phyloP scores from a whole-genome alignment of 305 asterid species.

The Fraxinus floribunda region DNA sequence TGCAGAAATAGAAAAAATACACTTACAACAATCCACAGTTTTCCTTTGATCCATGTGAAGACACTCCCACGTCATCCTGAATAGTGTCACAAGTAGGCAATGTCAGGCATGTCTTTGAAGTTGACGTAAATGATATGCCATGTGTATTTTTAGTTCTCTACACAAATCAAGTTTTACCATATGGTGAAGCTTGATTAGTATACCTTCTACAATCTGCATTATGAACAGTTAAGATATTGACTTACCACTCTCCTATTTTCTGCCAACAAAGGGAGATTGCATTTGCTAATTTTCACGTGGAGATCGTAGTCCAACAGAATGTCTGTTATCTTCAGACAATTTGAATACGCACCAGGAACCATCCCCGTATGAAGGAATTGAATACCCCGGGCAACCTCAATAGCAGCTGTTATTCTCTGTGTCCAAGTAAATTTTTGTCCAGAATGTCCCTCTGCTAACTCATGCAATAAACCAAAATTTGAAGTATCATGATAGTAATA shows the following conservation, averaged over 20 bases:
- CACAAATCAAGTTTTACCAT: background rate
- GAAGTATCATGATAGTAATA: background rate
- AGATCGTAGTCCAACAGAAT: conserved; percentile 61
- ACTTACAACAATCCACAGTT: conserved; percentile 44
- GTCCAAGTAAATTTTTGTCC: conserved; percentile 58
- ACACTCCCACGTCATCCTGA: conserved; percentile 40
- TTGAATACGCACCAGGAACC: conserved; percentile 74
- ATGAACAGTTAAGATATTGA: background rate
- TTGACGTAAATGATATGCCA: background rate
- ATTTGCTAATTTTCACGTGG: conserved; percentile 72
- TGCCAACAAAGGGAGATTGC: conserved; percentile 55
- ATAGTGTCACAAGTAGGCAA: conserved; percentile 1
- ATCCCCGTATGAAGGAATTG: conserved; percentile 88
- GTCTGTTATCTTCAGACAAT: conserved; percentile 67
- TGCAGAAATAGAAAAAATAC: background rate
- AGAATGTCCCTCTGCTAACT: conserved; percentile 40
- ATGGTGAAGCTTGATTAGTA: background rate
- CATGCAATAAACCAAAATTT: background rate
- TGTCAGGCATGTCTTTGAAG: background rate
- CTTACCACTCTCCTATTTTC: conserved; percentile 54
- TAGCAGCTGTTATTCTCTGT: conserved; percentile 68
- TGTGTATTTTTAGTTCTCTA: background rate
- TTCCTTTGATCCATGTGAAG: conserved; percentile 51
- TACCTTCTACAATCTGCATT: background rate
- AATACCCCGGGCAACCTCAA: conserved; percentile 71